Evolutionary conservation across 306 rosid species (phyloP).

Genomic region (Cicer yamashitae): DNA sequence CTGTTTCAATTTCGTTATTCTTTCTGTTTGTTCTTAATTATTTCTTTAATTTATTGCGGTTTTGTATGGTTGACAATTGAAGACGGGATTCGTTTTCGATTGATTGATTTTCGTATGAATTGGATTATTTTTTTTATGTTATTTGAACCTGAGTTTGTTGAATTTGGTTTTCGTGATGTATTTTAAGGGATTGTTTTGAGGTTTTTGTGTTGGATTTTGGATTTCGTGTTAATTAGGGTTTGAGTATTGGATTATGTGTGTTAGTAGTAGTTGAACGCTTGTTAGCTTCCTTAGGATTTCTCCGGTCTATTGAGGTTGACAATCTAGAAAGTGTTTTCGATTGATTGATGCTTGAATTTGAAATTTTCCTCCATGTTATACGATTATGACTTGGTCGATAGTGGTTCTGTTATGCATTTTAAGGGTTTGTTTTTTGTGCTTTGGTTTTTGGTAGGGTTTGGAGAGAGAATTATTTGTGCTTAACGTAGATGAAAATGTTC

Average conservation of each 20-base stretch:
- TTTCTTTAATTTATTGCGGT: not conserved
- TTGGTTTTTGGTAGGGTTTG: constrained; percentile 27
- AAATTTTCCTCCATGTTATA: not conserved
- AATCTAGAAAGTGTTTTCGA: not conserved
- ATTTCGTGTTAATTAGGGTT: constrained; percentile 28
- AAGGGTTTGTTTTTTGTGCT: constrained; percentile 9
- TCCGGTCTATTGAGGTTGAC: not conserved
- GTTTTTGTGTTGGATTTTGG: constrained; percentile 15
- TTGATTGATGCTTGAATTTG: constrained; percentile 31
- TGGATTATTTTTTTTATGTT: constrained; percentile 14
- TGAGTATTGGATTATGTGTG: constrained; percentile 17
- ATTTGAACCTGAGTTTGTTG: not conserved
- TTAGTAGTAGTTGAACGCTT: not conserved
- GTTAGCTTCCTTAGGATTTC: not conserved
- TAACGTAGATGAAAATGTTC: not conserved
- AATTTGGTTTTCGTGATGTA: constrained; percentile 20
- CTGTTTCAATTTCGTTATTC: not conserved
- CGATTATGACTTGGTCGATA: constrained; percentile 7
- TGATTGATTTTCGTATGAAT: constrained; percentile 6
- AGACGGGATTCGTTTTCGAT: not conserved
- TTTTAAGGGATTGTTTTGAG: not conserved
- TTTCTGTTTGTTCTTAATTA: not conserved
- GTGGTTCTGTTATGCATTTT: not conserved
- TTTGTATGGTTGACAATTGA: not conserved
- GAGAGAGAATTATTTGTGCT: constrained; percentile 13